phyloP scores from a whole-genome alignment of 2,329 filamentous ascomycete species.

The Trichoderma simmonsii region DNA sequence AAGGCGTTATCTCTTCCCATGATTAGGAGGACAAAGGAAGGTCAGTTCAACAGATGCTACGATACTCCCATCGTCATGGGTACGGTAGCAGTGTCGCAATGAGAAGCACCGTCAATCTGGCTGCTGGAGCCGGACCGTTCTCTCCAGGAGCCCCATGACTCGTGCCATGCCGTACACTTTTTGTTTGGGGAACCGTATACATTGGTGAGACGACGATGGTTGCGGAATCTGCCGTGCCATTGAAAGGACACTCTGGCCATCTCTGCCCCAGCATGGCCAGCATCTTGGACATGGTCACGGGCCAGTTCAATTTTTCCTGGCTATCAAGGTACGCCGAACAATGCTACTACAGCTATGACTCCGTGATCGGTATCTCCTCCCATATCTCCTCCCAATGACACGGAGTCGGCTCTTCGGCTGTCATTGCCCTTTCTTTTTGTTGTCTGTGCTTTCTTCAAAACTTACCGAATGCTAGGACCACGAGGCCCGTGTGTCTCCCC shows the following conservation, averaged over 20 bases:
- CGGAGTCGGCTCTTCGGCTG: neutral
- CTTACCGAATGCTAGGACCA: constrained; percentile 16
- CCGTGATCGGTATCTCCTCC: neutral
- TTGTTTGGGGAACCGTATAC: neutral
- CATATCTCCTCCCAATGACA: neutral
- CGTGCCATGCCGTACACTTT: neutral
- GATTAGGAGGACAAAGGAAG: neutral
- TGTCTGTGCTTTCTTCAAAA: constrained; percentile 6
- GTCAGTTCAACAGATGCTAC: neutral
- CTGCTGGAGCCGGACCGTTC: neutral
- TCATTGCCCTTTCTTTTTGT: neutral
- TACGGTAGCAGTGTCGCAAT: neutral
- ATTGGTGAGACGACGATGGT: neutral
- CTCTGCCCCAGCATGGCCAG: neutral
- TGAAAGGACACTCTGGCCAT: neutral
- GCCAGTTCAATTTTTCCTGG: neutral
- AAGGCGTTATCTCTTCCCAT: neutral
- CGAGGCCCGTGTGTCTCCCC: constrained; percentile 10
- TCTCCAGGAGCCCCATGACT: neutral
- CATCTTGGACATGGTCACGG: neutral
- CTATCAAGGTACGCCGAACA: neutral
- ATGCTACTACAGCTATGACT: neutral
- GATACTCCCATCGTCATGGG: neutral
- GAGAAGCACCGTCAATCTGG: neutral
- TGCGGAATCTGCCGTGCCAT: neutral